Percentiles rank a stretch among this genome's conserved stretches.
These are phyloP conservation scores for Isabelozyma heimii DNA, from an alignment of 805 yeast genomes.

Conservation along the genomic window DNA sequence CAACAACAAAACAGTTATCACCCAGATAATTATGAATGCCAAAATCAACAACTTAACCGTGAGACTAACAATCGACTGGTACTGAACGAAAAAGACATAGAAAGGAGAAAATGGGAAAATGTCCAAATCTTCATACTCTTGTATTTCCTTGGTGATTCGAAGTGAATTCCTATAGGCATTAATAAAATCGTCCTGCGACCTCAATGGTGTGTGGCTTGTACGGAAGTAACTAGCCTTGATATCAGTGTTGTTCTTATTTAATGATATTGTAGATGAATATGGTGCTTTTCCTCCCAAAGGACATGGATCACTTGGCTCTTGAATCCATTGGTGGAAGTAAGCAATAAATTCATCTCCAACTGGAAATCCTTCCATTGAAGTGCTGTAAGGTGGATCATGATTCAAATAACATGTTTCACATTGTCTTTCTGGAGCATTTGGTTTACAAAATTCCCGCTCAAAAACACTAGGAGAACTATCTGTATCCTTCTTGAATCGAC, in stretches of 20 bases:
- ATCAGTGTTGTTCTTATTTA: slow-evolving; percentile 31
- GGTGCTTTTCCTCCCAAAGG: slow-evolving; percentile 97
- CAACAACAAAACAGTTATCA: slow-evolving; percentile 53
- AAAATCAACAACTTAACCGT: slow-evolving; percentile 52
- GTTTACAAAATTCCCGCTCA: slow-evolving; percentile 55
- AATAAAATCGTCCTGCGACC: slow-evolving; percentile 83
- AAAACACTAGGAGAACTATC: slow-evolving; percentile 11
- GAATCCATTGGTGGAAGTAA: slow-evolving; percentile 78
- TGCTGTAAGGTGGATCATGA: slow-evolving; percentile 60
- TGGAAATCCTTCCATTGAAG: slow-evolving; percentile 82
- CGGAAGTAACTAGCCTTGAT: slow-evolving; percentile 70
- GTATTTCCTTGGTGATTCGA: slow-evolving; percentile 59
- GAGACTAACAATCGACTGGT: slow-evolving; percentile 58
- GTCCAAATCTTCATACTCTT: slow-evolving; percentile 42
- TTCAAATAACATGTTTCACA: slow-evolving; percentile 73
- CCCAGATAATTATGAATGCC: slow-evolving; percentile 54
- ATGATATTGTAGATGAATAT: slow-evolving; percentile 58
- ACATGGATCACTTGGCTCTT: slow-evolving; percentile 82
- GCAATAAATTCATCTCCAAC: slow-evolving; percentile 64
- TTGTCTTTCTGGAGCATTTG: slow-evolving; percentile 62
- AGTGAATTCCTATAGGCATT: slow-evolving; percentile 71
- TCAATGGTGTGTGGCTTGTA: slow-evolving; percentile 72
- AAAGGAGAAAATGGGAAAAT: slow-evolving; percentile 91
- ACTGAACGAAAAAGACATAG: slow-evolving; percentile 90
- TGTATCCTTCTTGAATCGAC: slow-evolving; percentile 58